A percentile compares a stretch with the other conserved stretches of the same genome.
These are phyloP conservation scores for Pestalotiopsis sp. DNA, from an alignment of 2,329 filamentous ascomycete species.

Conservation along the genomic window DNA sequence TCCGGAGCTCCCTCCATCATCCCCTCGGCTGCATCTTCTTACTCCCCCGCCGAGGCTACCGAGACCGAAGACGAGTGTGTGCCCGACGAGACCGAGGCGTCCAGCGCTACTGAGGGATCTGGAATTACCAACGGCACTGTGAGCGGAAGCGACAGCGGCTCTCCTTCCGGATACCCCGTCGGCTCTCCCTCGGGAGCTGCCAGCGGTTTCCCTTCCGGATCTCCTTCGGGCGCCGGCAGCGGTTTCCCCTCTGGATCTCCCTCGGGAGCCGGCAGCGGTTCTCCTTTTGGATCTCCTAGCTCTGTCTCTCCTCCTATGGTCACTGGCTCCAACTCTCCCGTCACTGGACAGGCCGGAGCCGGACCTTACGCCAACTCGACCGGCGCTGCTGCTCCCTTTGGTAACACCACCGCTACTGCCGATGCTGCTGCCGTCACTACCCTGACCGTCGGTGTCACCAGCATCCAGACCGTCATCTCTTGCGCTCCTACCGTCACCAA, in stretches of 20 bases:
- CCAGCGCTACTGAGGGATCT: background rate
- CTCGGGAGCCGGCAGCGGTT: background rate
- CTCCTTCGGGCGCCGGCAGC: background rate
- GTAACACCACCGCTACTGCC: slow-evolving; percentile 14
- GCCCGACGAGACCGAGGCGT: background rate
- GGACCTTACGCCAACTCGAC: slow-evolving; percentile 16
- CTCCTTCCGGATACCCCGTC: background rate
- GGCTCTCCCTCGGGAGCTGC: background rate
- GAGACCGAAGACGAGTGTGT: slow-evolving; percentile 3
- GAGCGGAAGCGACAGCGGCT: background rate
- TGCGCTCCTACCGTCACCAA: slow-evolving; percentile 30
- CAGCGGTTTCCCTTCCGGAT: background rate
- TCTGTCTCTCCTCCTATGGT: background rate
- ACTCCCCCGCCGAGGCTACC: background rate
- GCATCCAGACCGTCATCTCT: slow-evolving; percentile 28
- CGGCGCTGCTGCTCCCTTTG: slow-evolving; percentile 10
- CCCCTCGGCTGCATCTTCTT: background rate
- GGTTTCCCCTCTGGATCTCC: no score
- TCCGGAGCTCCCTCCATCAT: background rate
- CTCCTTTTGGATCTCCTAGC: background rate
- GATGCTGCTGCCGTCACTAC: slow-evolving; percentile 24
- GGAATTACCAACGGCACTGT: background rate
- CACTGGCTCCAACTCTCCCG: slow-evolving; percentile 9
- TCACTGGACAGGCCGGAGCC: background rate
- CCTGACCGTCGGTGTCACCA: slow-evolving; percentile 26